Percentiles rank a stretch among this genome's conserved stretches.
Conservation (phyloP, 495 filamentous ascomycete genomes). For the Xylaria nigripes region DNA sequence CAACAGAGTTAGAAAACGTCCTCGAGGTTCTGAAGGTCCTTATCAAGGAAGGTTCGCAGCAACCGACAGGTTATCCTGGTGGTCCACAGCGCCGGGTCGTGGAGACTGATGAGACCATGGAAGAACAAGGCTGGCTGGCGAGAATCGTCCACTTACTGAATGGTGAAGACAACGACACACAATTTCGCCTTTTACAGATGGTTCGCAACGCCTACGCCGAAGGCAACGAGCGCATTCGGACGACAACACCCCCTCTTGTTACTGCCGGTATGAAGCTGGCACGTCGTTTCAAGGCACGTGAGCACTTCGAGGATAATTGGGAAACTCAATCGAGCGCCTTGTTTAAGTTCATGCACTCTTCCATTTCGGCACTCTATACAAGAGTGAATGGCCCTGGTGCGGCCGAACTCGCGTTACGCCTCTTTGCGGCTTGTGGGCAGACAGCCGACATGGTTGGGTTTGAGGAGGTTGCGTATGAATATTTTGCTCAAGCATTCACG, state of each 20-base stretch:
- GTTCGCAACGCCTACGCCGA: conserved; percentile 82
- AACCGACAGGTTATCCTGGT: conserved; percentile 74
- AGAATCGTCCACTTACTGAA: conserved; percentile 83
- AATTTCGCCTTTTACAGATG: conserved; percentile 88
- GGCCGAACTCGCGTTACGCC: conserved; percentile 77
- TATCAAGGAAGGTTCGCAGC: conserved; percentile 85
- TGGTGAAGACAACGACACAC: conserved; percentile 78
- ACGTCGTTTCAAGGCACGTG: conserved; percentile 77
- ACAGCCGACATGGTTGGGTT: conserved; percentile 86
- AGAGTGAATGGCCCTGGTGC: conserved; percentile 67
- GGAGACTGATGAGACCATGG: conserved; percentile 88
- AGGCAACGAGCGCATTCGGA: conserved; percentile 90
- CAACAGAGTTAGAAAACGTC: conserved; percentile 77
- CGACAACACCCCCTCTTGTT: conserved; percentile 86
- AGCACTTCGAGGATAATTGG: conserved; percentile 95
- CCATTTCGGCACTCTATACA: conserved; percentile 79
- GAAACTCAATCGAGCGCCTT: conserved; percentile 78
- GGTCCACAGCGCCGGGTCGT: conserved; percentile 62
- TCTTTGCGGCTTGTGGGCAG: conserved; percentile 88
- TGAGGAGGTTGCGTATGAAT: conserved; percentile 95
- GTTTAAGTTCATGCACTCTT: conserved; percentile 89
- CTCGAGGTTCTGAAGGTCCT: conserved; percentile 80
- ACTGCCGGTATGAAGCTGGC: conserved; percentile 87
- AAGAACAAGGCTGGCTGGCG: conserved; percentile 95
- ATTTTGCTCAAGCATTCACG: conserved; percentile 96